Conservation (phyloP, 169 alveolate genomes). For the Plasmodium falciparum region DNA sequence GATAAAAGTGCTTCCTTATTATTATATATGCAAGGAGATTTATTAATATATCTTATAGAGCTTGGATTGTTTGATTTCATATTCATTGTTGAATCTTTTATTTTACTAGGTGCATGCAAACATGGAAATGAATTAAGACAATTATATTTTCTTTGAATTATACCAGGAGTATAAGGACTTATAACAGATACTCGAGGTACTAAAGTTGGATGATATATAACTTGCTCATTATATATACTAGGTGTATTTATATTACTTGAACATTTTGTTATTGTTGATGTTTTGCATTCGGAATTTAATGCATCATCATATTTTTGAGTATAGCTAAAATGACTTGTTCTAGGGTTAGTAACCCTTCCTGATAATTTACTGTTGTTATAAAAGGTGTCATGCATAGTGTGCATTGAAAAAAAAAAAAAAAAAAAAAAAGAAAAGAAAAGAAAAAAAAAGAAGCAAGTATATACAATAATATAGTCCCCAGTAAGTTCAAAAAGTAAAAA, state of each 20-base stretch:
- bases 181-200: not conserved
- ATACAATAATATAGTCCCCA: too few species aligned
- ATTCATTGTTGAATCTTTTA: constrained; percentile 4
- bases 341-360: too few species aligned
- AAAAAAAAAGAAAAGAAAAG: too few species aligned
- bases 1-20: not conserved
- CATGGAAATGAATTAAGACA: constrained; percentile 55
- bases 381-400: too few species aligned
- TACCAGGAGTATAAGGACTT: not conserved
- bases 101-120: constrained; percentile 2
- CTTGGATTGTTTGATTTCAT: constrained; percentile 2
- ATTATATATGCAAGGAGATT: not conserved
- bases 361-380: too few species aligned
- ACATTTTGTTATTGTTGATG: too few species aligned
- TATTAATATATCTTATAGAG: not conserved
- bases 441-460: too few species aligned
- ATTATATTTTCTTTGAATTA: constrained; percentile 9
- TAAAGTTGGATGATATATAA: constrained; percentile 15
- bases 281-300: too few species aligned
- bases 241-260: not conserved
- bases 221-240: constrained; percentile 9
- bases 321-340: too few species aligned
- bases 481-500: too few species aligned
- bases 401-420: too few species aligned
- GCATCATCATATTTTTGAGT: too few species aligned